Evolutionary conservation across 2,329 filamentous ascomycete species (phyloP).

Genomic region (Orbilia ellipsospora): DNA sequence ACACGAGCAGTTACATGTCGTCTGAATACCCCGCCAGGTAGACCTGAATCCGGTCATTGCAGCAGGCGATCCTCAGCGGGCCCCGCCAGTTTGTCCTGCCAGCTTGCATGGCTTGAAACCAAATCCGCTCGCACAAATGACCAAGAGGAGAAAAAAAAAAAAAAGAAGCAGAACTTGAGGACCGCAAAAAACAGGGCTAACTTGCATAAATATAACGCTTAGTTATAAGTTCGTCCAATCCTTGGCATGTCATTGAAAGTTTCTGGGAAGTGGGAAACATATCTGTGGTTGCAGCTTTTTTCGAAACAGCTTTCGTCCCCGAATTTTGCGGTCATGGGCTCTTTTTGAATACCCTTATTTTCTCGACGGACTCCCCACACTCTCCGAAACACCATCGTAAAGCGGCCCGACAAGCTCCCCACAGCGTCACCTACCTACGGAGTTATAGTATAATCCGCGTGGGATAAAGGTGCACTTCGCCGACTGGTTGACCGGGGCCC

Average conservation of each 20-base stretch:
- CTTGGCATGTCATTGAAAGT: constrained; percentile 11
- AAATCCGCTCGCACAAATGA: constrained; percentile 11
- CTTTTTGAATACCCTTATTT: constrained; percentile 11
- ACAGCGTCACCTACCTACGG: no score
- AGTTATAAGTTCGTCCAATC: constrained; percentile 40
- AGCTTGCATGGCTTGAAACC: constrained; percentile 34
- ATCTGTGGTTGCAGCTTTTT: constrained; percentile 17
- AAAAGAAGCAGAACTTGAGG: neutral
- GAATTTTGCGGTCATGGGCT: neutral
- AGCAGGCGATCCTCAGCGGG: constrained; percentile 42
- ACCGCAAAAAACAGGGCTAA: constrained; percentile 43
- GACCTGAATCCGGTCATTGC: constrained; percentile 45
- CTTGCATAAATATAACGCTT: constrained; percentile 23
- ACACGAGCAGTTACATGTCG: constrained; percentile 4
- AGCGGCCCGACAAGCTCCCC: no score
- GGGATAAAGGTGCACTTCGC: neutral
- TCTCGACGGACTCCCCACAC: constrained; percentile 1
- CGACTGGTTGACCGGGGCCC: neutral
- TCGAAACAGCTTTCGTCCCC: neutral
- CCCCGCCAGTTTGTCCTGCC: constrained; percentile 18
- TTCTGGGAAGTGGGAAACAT: constrained; percentile 13
- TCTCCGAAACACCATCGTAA: no score
- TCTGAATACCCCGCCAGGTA: constrained; percentile 26
- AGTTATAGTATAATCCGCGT: no score
- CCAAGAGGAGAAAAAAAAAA: neutral